A percentile compares a stretch with the other conserved stretches of the same genome.
These are phyloP conservation scores for Aspergillus coremiiformis DNA, from an alignment of 495 filamentous ascomycete species.

Conservation along the genomic window DNA sequence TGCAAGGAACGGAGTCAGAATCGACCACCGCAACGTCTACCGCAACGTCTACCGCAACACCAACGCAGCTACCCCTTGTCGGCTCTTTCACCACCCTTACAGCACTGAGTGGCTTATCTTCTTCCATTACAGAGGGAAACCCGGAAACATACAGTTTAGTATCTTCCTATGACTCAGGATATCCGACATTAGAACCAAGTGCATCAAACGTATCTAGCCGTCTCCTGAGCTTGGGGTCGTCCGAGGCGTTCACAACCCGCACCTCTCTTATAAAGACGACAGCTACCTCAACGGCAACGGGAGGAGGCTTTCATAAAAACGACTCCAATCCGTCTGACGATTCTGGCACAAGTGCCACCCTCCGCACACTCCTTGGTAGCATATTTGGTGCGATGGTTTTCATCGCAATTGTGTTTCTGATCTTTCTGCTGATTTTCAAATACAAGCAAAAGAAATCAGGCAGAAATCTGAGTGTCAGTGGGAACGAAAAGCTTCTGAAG, in stretches of 20 bases:
- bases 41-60: background rate
- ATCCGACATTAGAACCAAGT: background rate
- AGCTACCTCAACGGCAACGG: background rate
- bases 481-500: conserved; percentile 15
- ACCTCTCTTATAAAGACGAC: background rate
- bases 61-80: background rate
- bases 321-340: conserved; percentile 1
- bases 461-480: conserved; percentile 1
- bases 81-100: background rate
- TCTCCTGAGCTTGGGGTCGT: background rate
- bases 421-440: conserved; percentile 17
- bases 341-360: background rate
- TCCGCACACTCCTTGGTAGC: conserved; percentile 22
- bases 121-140: background rate
- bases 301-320: background rate
- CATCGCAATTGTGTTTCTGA: conserved; percentile 16
- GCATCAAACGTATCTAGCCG: background rate
- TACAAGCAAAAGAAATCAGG: conserved; percentile 11
- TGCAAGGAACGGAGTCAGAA: background rate
- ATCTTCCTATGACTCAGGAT: background rate
- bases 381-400: conserved; percentile 22
- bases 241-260: background rate
- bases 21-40: background rate
- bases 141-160: background rate
- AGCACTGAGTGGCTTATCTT: background rate